Evolutionary conservation across 225 moss, liverwort and hornwort species (phyloP), one percentile per base, ranked within the genome.

Genomic region (Lunularia cruciata): DNA sequence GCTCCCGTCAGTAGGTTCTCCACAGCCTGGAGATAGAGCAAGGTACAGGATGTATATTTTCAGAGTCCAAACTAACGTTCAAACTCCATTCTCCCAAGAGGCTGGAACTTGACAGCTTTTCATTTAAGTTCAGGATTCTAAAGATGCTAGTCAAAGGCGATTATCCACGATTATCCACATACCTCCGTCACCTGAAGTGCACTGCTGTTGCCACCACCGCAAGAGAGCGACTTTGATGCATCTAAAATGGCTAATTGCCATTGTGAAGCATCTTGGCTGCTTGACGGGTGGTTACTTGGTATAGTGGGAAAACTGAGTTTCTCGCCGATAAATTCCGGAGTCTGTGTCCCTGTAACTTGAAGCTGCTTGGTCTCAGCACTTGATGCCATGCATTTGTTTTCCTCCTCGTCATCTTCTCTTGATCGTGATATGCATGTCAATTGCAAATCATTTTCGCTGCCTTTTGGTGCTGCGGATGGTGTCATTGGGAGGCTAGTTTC

Each of bases 1-100:
- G 98, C 87, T 45, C 98, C 98, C 2, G 98, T 84, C 43, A 98
- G 77, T 37, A 87, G 47, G 57, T 75, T 57, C 43, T 86, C 87
- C 56, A 79, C 34, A 12, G 78, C 84, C 92, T 95, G 43, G 57
- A 78, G 20, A 40, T 7, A 27, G 25, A 0, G 32, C 5, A n/a
- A n/a, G n/a, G n/a, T n/a, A n/a, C n/a, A n/a, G n/a, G n/a, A n/a
- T n/a, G n/a, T n/a, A n/a, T n/a, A n/a, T n/a, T n/a, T n/a, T n/a
- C n/a, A n/a, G n/a, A n/a, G n/a, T n/a, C n/a, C n/a, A n/a, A n/a
- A n/a, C n/a, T n/a, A n/a, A n/a, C n/a, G n/a, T n/a, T n/a, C n/a
- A n/a, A n/a, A n/a, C n/a, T n/a, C n/a, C n/a, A n/a, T n/a, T n/a
- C n/a, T n/a, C n/a, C n/a, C n/a, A n/a, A n/a, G n/a, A n/a, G n/a